These are phyloP conservation scores for Avena insularis DNA, from an alignment of 176 grass and related monocot species.

Conservation along the genomic window DNA sequence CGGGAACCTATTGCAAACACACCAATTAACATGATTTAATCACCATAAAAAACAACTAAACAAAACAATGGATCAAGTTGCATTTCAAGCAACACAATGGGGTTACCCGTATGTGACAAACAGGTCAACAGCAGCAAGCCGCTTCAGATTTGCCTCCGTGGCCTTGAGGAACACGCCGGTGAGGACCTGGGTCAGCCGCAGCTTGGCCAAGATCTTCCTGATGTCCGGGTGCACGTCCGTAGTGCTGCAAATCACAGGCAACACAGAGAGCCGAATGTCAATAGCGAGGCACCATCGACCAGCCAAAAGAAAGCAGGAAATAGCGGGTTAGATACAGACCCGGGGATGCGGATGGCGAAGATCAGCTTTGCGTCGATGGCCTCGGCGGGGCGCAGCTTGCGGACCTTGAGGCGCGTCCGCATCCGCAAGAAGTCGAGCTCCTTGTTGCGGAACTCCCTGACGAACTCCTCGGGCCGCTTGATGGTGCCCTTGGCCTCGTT, in stretches of 20 bases:
- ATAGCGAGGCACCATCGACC: not conserved
- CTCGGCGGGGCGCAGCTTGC: constrained; percentile 49
- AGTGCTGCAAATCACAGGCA: constrained; percentile 48
- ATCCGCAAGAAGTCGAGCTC: constrained; percentile 77
- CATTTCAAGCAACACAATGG: not conserved
- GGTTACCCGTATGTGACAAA: constrained; percentile 91
- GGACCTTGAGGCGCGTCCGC: constrained; percentile 72
- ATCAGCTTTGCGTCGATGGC: constrained; percentile 64
- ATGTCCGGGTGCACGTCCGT: constrained; percentile 78
- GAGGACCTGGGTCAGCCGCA: constrained; percentile 67
- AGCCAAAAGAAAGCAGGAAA: not conserved
- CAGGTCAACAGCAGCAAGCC: constrained; percentile 73
- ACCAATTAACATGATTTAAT: not conserved
- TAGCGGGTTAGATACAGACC: constrained; percentile 43
- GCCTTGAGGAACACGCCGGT: constrained; percentile 83
- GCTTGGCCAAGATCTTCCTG: constrained; percentile 62
- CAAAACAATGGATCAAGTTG: not conserved
- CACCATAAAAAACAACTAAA: not conserved
- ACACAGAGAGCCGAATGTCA: not conserved
- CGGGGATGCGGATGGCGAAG: constrained; percentile 87
- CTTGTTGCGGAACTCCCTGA: constrained; percentile 83
- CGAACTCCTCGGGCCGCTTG: constrained; percentile 86
- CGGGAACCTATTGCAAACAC: constrained; percentile 57
- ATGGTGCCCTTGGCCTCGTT: constrained; percentile 56
- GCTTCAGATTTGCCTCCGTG: constrained; percentile 67